Evolutionary conservation across 2,329 filamentous ascomycete species (phyloP), one percentile per base, ranked within the genome.

Genomic region (Hysterium pulicare): DNA sequence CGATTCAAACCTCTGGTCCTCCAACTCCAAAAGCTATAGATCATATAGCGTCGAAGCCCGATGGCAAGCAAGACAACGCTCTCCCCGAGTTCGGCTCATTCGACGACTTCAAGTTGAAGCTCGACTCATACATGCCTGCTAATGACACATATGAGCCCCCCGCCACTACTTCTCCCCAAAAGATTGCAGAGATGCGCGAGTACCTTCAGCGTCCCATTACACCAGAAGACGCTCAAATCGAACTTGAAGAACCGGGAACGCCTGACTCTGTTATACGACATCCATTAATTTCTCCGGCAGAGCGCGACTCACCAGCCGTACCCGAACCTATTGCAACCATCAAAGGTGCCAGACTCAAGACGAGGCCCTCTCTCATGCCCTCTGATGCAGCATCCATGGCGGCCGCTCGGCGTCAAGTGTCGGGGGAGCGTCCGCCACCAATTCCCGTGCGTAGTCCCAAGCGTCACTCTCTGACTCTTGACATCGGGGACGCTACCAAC

Each of bases 221-320:
- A 72, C 79, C 43, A 5, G 60, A 64, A 37, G 48, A 48, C 3
- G 45, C 49, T 13, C 40, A 41, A 76, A 81, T 40, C 79, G 80
- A 77, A 24, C 73, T 74, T 31, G 76, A 79, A 2, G 83, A 85
- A 48, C 81, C 82, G 8, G 79, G 82, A 24, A 94, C 89, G 6
- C 90, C 91, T 11, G 87, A 90, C 38, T 97, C 91, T 5, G 90
- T 97, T 17, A 91, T 96, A 50, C 86, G 87, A 48, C 87, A 90
- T 57, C 81, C 83, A 2, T 66, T 87, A 21, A 51, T 59, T 32
- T 28, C 24, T 7, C 53, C 57, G 15, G 55, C 62, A 50, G 67
- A 53, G 6, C 62, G 71, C 13, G 75, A 81, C 34, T 79, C 81
- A 0, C 81, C 82, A 2, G 75, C 75, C 26, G 81, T 97, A 44